Evolutionary conservation across 805 yeast species (phyloP), one percentile per base, ranked within the genome.

Genomic region (Myxozyma vanderwaltii): DNA sequence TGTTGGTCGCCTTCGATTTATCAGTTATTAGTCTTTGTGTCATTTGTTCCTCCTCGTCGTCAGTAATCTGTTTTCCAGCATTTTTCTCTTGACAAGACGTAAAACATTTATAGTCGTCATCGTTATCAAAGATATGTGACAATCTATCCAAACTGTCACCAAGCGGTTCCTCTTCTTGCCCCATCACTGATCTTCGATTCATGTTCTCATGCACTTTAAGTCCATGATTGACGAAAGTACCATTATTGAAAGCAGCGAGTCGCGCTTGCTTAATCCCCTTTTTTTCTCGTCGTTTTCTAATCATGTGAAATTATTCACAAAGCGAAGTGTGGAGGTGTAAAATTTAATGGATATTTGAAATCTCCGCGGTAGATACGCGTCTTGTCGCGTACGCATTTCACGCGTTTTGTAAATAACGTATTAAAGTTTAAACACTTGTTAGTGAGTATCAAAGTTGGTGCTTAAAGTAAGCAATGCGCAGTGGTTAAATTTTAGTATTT

Each of bases 231-330:
- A 27, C 27, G 13, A 13, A 36, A 24, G n/a, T n/a, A 5, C 26
- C 57, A 23, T 39, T 46, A n/a, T 36, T 50, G 27, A 54, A 54
- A 4, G 27, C 41, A 3, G 57, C 51, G 6, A 54, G 47, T 8
- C 57, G 57, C n/a, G 47, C 31, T 46, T 54, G 57, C 44, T 23
- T 24, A 17, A 29, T 27, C 10, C 15, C 24, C 7, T 8, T 5
- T 4, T 13, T 7, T 33, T 2, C 13, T 19, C 39, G 40, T 23
- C 27, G 13, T 27, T 46, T 31, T 12, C 7, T 21, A 4, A 6
- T 17, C 39, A 33, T 29, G 33, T 6, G 33, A 29, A 10, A 29
- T 7, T 29, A 29, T 29, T 29, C n/a, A n/a, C n/a, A n/a, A n/a
- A n/a, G n/a, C n/a, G n/a, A n/a, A n/a, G n/a, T n/a, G n/a, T n/a